Evolutionary conservation across 306 rosid genomes (phyloP).

Genomic region (Rubus idaeus): DNA sequence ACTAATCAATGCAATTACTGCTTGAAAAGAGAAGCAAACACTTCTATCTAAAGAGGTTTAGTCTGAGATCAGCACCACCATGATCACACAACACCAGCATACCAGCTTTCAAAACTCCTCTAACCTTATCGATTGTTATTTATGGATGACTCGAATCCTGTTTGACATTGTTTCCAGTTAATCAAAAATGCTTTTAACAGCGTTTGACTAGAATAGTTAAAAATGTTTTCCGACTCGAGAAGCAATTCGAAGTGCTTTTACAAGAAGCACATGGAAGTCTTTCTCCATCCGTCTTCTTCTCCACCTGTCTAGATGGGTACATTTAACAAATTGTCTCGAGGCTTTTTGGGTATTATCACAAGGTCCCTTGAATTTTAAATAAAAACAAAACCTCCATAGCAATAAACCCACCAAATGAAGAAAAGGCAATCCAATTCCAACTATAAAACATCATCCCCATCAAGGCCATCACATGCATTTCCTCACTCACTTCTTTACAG

Average conservation of each 20-base stretch:
- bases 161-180: too few relatives aligned
- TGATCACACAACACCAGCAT: neutral
- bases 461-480: conserved; percentile 6
- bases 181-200: too few relatives aligned
- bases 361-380: neutral
- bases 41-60: too few relatives aligned
- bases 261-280: neutral
- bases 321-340: neutral
- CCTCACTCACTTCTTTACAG: conserved; percentile 17
- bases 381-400: neutral
- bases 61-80: neutral
- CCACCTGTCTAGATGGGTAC: neutral
- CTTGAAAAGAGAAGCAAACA: neutral
- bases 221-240: too few relatives aligned
- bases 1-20: neutral
- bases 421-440: neutral
- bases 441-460: neutral
- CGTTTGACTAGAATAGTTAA: neutral
- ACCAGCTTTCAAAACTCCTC: neutral
- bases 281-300: neutral
- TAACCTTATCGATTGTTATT: neutral
- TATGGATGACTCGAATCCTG: neutral
- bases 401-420: neutral
- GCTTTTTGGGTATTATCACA: neutral
- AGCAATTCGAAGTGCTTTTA: neutral